Percentiles rank a stretch among this genome's conserved stretches.
Evolutionary conservation across 331 rosid species (phyloP).

Genomic region (Rhamnella rubrinervis): DNA sequence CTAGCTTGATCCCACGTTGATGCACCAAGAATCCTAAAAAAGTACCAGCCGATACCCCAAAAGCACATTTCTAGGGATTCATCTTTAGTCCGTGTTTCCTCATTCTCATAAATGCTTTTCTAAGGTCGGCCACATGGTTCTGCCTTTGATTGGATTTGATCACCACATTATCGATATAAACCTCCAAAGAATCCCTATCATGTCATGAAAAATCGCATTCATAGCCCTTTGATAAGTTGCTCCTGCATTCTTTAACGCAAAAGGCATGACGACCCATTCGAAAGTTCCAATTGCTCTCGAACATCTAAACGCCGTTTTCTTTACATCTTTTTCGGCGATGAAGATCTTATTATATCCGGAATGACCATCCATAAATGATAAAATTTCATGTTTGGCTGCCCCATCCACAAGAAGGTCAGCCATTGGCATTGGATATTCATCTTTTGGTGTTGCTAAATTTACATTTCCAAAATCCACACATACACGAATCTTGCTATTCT

Average conservation of each 20-base stretch:
- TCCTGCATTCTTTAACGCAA: not conserved
- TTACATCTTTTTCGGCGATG: not conserved
- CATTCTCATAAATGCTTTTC: not conserved
- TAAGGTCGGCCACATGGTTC: not conserved
- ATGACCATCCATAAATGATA: too few species aligned
- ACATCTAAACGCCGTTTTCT: too few species aligned
- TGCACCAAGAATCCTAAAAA: not conserved
- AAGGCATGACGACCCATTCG: not conserved
- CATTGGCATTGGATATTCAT: too few species aligned
- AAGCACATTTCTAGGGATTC: not conserved
- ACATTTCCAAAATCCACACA: too few species aligned
- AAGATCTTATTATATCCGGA: not conserved
- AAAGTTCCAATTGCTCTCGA: not conserved
- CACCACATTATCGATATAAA: not conserved
- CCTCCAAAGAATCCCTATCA: not conserved
- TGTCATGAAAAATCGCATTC: slow-evolving; percentile 2
- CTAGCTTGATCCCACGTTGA: not conserved
- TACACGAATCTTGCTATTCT: too few species aligned
- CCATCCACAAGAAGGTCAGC: too few species aligned
- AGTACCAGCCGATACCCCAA: not conserved
- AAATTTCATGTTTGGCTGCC: too few species aligned
- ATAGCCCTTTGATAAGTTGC: not conserved
- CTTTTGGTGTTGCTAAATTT: too few species aligned
- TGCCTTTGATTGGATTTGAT: not conserved
- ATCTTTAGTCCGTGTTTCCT: not conserved